A percentile compares a stretch with the other conserved stretches of the same genome.
phyloP scores from a whole-genome alignment of 352 stramenopile species.

The Aphanomyces astaci region DNA sequence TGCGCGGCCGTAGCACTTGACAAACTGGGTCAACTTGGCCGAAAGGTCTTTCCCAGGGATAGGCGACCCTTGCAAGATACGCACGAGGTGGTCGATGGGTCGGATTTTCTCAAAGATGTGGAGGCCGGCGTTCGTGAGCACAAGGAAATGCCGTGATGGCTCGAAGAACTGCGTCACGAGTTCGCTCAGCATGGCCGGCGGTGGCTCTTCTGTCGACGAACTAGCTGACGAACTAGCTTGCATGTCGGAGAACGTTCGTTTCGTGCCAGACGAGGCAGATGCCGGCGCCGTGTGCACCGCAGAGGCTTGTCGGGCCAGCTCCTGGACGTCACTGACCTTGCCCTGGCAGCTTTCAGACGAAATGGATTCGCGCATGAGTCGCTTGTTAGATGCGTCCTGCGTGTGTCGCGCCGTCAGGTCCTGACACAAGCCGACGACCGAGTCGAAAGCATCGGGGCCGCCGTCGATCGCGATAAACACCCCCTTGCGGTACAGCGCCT shows the following conservation, averaged over 20 bases:
- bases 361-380: conserved; percentile 65
- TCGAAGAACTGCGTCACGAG: conserved; percentile 81
- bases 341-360: conserved; percentile 67
- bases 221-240: background rate
- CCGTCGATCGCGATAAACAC: conserved; percentile 75
- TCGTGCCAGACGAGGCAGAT: conserved; percentile 28
- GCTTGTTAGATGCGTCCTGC: conserved; percentile 44
- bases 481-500: conserved; percentile 67
- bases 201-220: conserved; percentile 18
- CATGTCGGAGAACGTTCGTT: conserved; percentile 64
- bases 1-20: conserved; percentile 74
- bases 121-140: conserved; percentile 75
- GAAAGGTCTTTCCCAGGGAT: conserved; percentile 48
- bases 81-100: conserved; percentile 80
- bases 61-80: conserved; percentile 55
- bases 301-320: conserved; percentile 31
- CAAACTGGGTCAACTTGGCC: conserved; percentile 54
- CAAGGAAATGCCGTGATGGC: conserved; percentile 75
- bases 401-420: conserved; percentile 58
- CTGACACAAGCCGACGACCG: conserved; percentile 62
- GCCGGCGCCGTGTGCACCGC: conserved; percentile 23
- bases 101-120: conserved; percentile 87
- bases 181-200: conserved; percentile 50
- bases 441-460: conserved; percentile 66
- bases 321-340: conserved; percentile 77